phyloP scores from a whole-genome alignment of 768 basidiomycete genomes.

The Suillus ampliporus region DNA sequence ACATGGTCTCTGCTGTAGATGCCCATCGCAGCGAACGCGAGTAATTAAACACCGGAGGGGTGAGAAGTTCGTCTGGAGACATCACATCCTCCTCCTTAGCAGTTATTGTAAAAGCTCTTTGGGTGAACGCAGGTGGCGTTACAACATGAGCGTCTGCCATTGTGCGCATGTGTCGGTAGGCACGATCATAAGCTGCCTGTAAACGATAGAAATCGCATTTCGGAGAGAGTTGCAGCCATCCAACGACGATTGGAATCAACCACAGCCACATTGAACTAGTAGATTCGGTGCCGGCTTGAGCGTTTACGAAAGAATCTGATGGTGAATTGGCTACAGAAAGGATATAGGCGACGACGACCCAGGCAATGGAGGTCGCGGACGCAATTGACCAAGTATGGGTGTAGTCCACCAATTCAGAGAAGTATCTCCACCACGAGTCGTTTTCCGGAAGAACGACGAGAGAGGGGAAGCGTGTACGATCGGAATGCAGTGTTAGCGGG shows the following conservation, averaged over 20 bases:
- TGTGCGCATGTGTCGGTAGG: conserved; percentile 24
- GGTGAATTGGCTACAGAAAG: conserved; percentile 42
- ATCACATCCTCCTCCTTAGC: background rate
- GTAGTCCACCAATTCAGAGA: conserved; percentile 35
- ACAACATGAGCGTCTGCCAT: background rate
- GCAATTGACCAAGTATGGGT: conserved; percentile 41
- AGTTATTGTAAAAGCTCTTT: background rate
- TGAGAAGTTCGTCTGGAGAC: conserved; percentile 5
- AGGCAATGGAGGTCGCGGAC: conserved; percentile 39
- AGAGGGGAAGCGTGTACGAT: conserved; percentile 33
- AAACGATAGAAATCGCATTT: conserved; percentile 38
- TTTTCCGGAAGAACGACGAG: conserved; percentile 43
- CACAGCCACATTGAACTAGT: conserved; percentile 42
- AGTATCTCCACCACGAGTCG: conserved; percentile 42
- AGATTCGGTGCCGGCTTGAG: background rate
- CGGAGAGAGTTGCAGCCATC: conserved; percentile 42
- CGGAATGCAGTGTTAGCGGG: conserved; percentile 33
- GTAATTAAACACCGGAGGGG: conserved; percentile 10
- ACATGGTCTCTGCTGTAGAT: background rate
- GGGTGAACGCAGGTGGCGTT: background rate
- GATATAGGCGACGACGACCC: conserved; percentile 36
- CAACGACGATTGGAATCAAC: conserved; percentile 40
- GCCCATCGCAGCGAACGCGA: conserved; percentile 5
- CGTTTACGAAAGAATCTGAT: background rate
- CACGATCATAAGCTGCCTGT: conserved; percentile 29